Conservation (phyloP, 441 rosid species). For the Brassica hybrid region DNA sequence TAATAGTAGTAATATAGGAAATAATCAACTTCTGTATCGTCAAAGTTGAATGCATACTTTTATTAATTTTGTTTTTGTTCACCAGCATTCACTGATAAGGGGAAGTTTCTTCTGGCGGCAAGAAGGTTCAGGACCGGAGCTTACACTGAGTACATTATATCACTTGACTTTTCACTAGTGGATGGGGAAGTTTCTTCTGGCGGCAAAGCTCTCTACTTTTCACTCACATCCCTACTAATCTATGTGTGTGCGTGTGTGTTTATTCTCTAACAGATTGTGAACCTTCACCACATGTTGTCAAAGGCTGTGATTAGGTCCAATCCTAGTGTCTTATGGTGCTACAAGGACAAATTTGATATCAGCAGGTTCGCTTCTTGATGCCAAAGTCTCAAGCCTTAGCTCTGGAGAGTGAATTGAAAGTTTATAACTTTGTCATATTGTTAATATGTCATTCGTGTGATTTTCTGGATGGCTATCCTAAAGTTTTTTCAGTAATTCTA, state of each 20-base stretch:
- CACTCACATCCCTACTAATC: background rate
- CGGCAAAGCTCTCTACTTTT: constrained; percentile 1
- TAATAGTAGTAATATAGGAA: background rate
- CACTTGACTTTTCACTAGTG: constrained; percentile 59
- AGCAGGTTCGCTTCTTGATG: constrained; percentile 70
- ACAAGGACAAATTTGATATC: constrained; percentile 91
- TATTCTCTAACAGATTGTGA: constrained; percentile 67
- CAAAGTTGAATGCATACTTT: background rate
- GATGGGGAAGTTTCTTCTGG: too few species aligned
- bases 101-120: constrained; percentile 94
- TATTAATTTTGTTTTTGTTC: background rate
- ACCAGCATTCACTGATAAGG: constrained; percentile 76
- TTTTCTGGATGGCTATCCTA: too few species aligned
- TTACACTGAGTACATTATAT: constrained; percentile 80
- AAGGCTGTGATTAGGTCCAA: constrained; percentile 74
- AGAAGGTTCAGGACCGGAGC: constrained; percentile 79
- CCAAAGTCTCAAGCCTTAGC: background rate
- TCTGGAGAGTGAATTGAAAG: constrained; percentile 11
- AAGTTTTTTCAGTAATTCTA: too few species aligned
- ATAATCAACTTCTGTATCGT: constrained; percentile 11
- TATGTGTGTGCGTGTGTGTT: background rate
- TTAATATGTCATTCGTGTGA: too few species aligned
- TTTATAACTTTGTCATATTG: background rate
- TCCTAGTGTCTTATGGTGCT: constrained; percentile 93
- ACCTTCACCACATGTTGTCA: constrained; percentile 84